Base-by-base conservation (phyloP, 768 basidiomycete genomes). In the Boletus rubroflammeus region DNA sequence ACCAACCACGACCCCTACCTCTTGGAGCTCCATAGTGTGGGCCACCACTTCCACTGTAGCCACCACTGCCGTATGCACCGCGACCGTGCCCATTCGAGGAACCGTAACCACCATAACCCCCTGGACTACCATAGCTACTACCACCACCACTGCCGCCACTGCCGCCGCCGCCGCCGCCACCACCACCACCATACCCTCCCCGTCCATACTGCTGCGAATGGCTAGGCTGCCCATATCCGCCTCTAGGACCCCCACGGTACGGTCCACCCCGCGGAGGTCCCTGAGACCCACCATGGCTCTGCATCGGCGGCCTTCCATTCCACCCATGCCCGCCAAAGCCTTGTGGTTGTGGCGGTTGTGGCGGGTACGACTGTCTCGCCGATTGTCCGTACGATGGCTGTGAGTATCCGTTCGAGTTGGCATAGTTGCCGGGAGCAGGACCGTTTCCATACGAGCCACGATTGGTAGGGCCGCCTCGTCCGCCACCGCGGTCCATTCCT, bases 1-100 rank as follows among this genome's bases (percentile, higher is more conserved):
- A 68, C 70, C 79, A 76, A 42, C 79, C 78, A 36, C 82, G 73
- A 10, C 81, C 84, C 61, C 83, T 72, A 28, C 80, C 80, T 52
- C 81, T 62, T 4, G 70, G 57, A 32, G 62, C 38, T 47, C 64
- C 71, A 46, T 75, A 43, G 23, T 61, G 58, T 44, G 60, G 34
- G 2, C 64, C 35, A 19, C 36, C n/a, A 9, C 13, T 14, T 34
- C 46, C 46, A 1, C 21, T 7, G 47, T 48, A 26, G 5, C 47
- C 73, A 53, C 74, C 61, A 7, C 61, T 72, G 19, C 74, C 70
- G 57, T 75, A 72, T 3, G 74, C 73, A n/a, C 78, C 78, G 35
- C 75, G 70, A 6, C 72, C 71, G 28, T 61, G 61, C 51, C 60
- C 57, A 17, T 64, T 60, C 5, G 62, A 47, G 8, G 66, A 52